Percentiles rank a stretch among this genome's conserved stretches.
Evolutionary conservation across 306 rosid species (phyloP).

Genomic region (Glycine soja): DNA sequence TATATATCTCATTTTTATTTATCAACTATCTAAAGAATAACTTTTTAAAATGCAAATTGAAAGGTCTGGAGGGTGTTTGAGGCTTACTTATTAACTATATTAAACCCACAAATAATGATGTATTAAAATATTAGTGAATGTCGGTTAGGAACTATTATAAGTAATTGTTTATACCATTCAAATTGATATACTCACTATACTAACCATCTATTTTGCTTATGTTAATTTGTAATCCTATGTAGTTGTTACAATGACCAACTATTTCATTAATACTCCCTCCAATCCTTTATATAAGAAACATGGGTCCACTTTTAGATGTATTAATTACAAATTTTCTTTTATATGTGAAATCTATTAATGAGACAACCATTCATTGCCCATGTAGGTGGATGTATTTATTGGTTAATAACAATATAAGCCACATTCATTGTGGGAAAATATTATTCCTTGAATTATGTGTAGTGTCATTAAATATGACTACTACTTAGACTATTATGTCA

Average conservation of each 20-base stretch:
- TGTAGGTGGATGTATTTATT: too few species aligned
- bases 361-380: too few species aligned
- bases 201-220: neutral
- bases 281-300: too few species aligned
- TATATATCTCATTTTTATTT: neutral
- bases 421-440: too few species aligned
- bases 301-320: too few species aligned
- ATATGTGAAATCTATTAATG: too few species aligned
- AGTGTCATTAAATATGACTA: too few species aligned
- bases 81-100: neutral
- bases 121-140: too few species aligned
- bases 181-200: neutral
- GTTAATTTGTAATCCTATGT: neutral
- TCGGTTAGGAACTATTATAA: neutral
- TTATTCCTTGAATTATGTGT: too few species aligned
- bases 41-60: neutral
- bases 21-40: neutral
- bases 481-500: too few species aligned
- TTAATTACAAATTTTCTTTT: too few species aligned
- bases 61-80: neutral
- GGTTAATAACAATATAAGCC: too few species aligned
- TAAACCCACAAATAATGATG: neutral
- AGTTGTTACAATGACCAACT: neutral
- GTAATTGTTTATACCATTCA: neutral
- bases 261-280: neutral